phyloP scores from a whole-genome alignment of 345 rosid genomes.

The Luvunga scandens region DNA sequence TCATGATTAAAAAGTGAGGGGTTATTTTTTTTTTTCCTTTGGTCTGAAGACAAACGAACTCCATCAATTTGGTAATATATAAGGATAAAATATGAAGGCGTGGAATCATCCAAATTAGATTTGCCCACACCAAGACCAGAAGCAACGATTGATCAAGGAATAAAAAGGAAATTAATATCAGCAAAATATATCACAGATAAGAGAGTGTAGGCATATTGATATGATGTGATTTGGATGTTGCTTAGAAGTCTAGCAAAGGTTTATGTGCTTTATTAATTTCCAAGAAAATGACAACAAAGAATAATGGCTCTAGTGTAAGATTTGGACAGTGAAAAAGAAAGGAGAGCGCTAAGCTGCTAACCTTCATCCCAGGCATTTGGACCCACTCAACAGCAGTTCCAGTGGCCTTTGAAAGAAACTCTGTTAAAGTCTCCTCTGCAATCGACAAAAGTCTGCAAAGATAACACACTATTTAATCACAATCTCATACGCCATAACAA shows the following conservation, averaged over 20 bases:
- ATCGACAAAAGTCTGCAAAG: slow-evolving; percentile 79
- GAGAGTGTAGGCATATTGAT: slow-evolving; percentile 1
- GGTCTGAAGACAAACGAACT: not conserved
- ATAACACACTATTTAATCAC: slow-evolving; percentile 18
- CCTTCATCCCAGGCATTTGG: slow-evolving; percentile 99
- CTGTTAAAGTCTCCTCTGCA: slow-evolving; percentile 99
- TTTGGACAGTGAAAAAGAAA: not conserved
- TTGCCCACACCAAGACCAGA: not conserved
- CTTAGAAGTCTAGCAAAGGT: slow-evolving; percentile 30
- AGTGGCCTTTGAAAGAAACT: slow-evolving; percentile 99
- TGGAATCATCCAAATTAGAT: not conserved
- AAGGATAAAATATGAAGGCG: not conserved
- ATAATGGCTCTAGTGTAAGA: slow-evolving; percentile 11
- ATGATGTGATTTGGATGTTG: slow-evolving; percentile 20
- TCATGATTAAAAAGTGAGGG: not conserved
- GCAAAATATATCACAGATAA: not conserved
- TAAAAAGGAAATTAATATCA: slow-evolving; percentile 1
- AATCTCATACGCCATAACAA: not conserved
- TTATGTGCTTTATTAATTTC: slow-evolving; percentile 12
- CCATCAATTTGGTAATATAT: not conserved
- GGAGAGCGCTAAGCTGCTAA: slow-evolving; percentile 33
- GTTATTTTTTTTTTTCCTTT: not conserved
- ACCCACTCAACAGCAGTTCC: slow-evolving; percentile 99
- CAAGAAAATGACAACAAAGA: slow-evolving; percentile 16
- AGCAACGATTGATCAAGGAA: not conserved